These are phyloP conservation scores for Nephelium lappaceum DNA, from an alignment of 345 rosid genomes.

Conservation along the genomic window DNA sequence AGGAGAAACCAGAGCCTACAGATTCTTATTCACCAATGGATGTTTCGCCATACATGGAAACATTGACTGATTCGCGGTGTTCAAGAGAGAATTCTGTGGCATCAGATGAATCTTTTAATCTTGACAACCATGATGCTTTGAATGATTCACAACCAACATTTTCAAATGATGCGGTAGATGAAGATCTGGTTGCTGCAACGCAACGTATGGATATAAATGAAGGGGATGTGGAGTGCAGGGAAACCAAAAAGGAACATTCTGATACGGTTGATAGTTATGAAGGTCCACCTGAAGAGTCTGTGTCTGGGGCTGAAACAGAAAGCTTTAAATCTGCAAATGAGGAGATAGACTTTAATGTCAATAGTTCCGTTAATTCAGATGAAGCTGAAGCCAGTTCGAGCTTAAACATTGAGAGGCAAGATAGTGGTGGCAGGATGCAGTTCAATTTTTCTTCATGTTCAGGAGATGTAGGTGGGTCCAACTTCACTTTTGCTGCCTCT, in stretches of 20 bases:
- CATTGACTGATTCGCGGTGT: conserved; percentile 36
- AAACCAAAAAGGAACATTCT: conserved; percentile 36
- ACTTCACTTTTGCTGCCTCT: conserved; percentile 78
- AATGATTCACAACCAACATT: conserved; percentile 38
- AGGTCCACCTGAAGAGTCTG: conserved; percentile 46
- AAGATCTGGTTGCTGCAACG: conserved; percentile 63
- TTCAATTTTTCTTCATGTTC: conserved; percentile 37
- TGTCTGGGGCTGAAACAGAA: conserved; percentile 81
- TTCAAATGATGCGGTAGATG: conserved; percentile 48
- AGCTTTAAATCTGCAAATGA: conserved; percentile 88
- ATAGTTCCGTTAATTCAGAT: conserved; percentile 47
- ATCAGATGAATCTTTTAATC: conserved; percentile 58
- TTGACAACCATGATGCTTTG: conserved; percentile 33
- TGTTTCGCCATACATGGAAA: conserved; percentile 68
- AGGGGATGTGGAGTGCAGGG: conserved; percentile 32
- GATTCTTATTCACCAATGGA: conserved; percentile 90
- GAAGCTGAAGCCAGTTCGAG: conserved; percentile 70
- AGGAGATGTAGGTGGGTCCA: conserved; percentile 44
- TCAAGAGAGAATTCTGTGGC: conserved; percentile 59
- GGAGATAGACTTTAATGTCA: conserved; percentile 63
- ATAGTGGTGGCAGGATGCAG: conserved; percentile 41
- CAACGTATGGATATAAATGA: conserved; percentile 65
- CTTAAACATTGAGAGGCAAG: conserved; percentile 45
- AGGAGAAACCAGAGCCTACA: conserved; percentile 53
- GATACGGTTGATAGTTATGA: conserved; percentile 41